Conservation (phyloP, 495 filamentous ascomycete species). For the Hypomontagnella submonticulosa region DNA sequence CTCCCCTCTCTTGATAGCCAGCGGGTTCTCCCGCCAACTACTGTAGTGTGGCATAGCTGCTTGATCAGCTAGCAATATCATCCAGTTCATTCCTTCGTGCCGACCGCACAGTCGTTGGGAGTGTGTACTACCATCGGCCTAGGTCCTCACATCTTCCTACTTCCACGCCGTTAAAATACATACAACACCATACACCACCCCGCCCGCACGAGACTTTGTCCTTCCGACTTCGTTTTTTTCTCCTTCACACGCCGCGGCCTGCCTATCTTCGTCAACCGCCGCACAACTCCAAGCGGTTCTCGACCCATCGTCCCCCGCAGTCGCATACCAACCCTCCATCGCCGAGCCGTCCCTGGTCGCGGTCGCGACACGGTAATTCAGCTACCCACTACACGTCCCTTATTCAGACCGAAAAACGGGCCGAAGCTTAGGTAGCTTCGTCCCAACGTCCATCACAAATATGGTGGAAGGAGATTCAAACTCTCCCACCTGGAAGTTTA, state of each 20-base stretch:
- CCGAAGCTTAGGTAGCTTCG: conserved; percentile 46
- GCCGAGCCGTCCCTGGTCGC: conserved; percentile 20
- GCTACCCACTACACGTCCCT: conserved; percentile 14
- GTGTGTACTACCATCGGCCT: conserved; percentile 34
- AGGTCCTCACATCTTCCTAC: conserved; percentile 29
- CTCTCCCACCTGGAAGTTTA: conserved; percentile 99
- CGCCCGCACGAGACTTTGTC: conserved; percentile 29
- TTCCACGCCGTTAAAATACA: conserved; percentile 37
- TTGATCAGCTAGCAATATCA: conserved; percentile 30
- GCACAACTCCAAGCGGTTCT: conserved; percentile 25
- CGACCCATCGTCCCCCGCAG: conserved; percentile 30
- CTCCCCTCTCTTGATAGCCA: conserved; percentile 23
- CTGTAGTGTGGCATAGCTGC: conserved; percentile 24
- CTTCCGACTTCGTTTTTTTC: conserved; percentile 25
- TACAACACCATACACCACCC: conserved; percentile 38
- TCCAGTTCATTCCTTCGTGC: conserved; percentile 25
- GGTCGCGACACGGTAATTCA: conserved; percentile 25
- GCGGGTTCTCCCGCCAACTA: conserved; percentile 32
- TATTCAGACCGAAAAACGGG: conserved; percentile 26
- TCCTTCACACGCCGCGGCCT: conserved; percentile 13
- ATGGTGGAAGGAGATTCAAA: conserved; percentile 97
- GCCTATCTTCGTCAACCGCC: conserved; percentile 19
- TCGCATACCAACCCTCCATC: conserved; percentile 30
- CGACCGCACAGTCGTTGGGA: conserved; percentile 39
- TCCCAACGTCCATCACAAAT: conserved; percentile 59